Evolutionary conservation across 2,329 filamentous ascomycete species (phyloP).

Genomic region (Hysterium pulicare): DNA sequence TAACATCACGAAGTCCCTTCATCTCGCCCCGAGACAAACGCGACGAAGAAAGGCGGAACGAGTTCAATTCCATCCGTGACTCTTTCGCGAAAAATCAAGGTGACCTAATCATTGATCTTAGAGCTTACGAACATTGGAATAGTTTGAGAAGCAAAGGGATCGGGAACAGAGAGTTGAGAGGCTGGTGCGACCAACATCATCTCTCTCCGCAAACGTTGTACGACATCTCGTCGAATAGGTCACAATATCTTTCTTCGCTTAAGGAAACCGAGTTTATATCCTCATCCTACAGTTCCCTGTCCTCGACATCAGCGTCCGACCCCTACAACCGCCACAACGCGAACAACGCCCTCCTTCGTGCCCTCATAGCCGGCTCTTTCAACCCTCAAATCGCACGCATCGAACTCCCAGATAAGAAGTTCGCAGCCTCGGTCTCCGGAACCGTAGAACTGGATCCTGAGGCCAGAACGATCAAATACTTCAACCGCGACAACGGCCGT

Average conservation of each 20-base stretch:
- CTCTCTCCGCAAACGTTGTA: conserved; percentile 77
- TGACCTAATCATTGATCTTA: conserved; percentile 82
- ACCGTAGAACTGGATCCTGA: conserved; percentile 92
- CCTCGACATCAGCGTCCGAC: conserved; percentile 21
- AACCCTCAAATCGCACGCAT: conserved; percentile 86
- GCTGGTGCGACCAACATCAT: conserved; percentile 83
- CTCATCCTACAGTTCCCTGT: conserved; percentile 34
- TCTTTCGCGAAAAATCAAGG: conserved; percentile 75
- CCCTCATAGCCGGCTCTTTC: conserved; percentile 50
- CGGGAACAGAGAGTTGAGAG: conserved; percentile 60
- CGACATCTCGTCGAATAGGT: conserved; percentile 82
- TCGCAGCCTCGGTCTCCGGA: conserved; percentile 79
- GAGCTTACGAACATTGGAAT: conserved; percentile 80
- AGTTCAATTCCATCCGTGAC: conserved; percentile 72
- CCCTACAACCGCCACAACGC: conserved; percentile 49
- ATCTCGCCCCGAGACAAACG: conserved; percentile 77
- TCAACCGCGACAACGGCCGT: conserved; percentile 55
- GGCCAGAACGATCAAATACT: conserved; percentile 88
- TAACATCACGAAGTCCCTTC: conserved; percentile 88
- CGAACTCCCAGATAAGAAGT: conserved; percentile 93
- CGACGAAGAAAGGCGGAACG: conserved; percentile 77
- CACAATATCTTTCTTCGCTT: conserved; percentile 81
- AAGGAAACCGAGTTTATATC: conserved; percentile 78
- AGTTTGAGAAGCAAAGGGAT: conserved; percentile 57
- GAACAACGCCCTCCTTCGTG: conserved; percentile 46